Percentiles rank a stretch among this genome's conserved stretches.
Evolutionary conservation across 768 basidiomycete species (phyloP).

Genomic region (Panus rudis): DNA sequence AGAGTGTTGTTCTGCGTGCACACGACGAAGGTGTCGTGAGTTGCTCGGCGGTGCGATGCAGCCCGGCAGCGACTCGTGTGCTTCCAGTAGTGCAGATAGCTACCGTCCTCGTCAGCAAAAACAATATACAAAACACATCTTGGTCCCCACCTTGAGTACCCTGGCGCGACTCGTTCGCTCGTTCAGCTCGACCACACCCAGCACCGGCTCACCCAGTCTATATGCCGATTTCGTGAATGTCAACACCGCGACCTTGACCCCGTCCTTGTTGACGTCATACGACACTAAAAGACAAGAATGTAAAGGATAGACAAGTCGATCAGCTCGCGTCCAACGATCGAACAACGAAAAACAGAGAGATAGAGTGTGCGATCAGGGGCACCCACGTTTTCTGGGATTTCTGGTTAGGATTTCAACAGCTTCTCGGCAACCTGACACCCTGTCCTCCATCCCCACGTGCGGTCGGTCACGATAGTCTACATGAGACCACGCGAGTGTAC

Average conservation of each 20-base stretch:
- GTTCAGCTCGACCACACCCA: constrained; percentile 87
- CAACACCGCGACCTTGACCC: constrained; percentile 79
- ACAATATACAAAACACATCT: background rate
- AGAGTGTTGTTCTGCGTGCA: constrained; percentile 83
- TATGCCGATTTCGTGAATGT: constrained; percentile 91
- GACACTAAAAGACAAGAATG: constrained; percentile 47
- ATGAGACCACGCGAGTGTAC: background rate
- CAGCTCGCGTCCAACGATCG: background rate
- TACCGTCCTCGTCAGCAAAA: constrained; percentile 21
- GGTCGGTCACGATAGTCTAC: constrained; percentile 20
- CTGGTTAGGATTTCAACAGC: constrained; percentile 89
- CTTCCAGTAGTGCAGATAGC: constrained; percentile 86
- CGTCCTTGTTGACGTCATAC: constrained; percentile 94
- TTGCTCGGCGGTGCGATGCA: constrained; percentile 42
- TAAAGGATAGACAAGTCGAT: background rate
- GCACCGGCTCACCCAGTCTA: constrained; percentile 85
- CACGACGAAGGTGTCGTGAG: constrained; percentile 52
- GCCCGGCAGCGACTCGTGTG: constrained; percentile 76
- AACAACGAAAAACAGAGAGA: constrained; percentile 3
- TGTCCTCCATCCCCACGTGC: constrained; percentile 35
- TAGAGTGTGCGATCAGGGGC: background rate
- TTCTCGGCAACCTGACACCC: constrained; percentile 70
- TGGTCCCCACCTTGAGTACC: constrained; percentile 68
- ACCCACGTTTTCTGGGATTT: constrained; percentile 80
- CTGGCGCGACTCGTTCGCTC: constrained; percentile 55